A percentile compares a stretch with the other conserved stretches of the same genome.
Evolutionary conservation across 1,284 basidiomycete species (phyloP).

Genomic region (Naganishia sp.): DNA sequence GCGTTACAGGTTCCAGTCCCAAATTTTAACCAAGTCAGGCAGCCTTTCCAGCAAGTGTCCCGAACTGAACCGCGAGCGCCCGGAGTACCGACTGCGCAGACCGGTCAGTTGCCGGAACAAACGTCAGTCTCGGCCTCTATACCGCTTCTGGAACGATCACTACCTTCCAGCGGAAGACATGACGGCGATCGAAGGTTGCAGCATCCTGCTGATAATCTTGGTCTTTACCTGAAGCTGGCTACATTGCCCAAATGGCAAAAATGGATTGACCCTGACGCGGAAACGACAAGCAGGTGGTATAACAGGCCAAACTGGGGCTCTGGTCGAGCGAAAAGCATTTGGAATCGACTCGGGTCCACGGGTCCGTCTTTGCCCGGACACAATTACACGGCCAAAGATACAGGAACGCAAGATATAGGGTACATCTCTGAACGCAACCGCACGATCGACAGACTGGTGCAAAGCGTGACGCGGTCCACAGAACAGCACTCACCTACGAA

Average conservation of each 20-base stretch:
- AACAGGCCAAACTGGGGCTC: conserved; percentile 40
- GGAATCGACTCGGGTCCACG: neutral
- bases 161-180: conserved; percentile 16
- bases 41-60: too few species aligned
- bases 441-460: conserved; percentile 7
- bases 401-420: neutral
- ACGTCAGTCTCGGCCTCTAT: neutral
- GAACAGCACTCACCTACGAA: too few species aligned
- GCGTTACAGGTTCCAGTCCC: neutral
- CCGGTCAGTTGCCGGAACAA: neutral
- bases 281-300: conserved; percentile 24
- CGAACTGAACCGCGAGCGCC: too few species aligned
- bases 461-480: neutral
- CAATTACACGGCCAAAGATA: neutral
- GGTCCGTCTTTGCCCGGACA: neutral
- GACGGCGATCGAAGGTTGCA: neutral
- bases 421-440: conserved; percentile 9
- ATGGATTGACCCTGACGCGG: conserved; percentile 40
- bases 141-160: neutral
- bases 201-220: conserved; percentile 44
- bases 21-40: too few species aligned
- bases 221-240: conserved; percentile 40
- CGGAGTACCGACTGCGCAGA: neutral
- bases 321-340: conserved; percentile 36
- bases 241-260: conserved; percentile 41